phyloP scores from a whole-genome alignment of 2,329 filamentous ascomycete species.

The Sporothrix protearum region DNA sequence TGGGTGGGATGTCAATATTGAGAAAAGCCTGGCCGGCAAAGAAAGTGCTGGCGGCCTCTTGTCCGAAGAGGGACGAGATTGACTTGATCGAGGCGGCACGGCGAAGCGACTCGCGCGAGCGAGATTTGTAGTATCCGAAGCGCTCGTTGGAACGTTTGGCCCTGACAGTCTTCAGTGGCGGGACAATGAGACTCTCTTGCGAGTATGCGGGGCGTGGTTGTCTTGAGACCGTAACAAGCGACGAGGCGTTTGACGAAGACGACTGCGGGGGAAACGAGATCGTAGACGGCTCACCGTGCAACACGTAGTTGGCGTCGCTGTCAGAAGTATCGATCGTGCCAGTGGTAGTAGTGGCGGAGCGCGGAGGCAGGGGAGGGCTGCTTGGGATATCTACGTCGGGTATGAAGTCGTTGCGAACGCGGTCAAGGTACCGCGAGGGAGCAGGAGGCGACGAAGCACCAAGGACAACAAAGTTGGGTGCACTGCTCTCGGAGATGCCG shows the following conservation, averaged over 20 bases:
- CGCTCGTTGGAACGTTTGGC: constrained; percentile 48
- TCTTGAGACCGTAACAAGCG: constrained; percentile 36
- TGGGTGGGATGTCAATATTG: constrained; percentile 35
- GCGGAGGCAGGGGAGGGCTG: constrained; percentile 25
- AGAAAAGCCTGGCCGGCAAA: constrained; percentile 42
- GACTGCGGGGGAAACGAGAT: constrained; percentile 37
- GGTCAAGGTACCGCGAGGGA: constrained; percentile 19
- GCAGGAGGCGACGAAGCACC: constrained; percentile 39
- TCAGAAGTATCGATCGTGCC: constrained; percentile 39
- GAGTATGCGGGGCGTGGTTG: constrained; percentile 49
- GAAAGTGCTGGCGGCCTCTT: constrained; percentile 44
- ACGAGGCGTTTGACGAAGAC: constrained; percentile 28
- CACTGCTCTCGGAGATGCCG: constrained; percentile 30
- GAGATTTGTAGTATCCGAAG: constrained; percentile 47
- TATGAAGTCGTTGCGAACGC: not conserved
- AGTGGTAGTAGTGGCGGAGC: constrained; percentile 29
- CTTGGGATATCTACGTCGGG: constrained; percentile 14
- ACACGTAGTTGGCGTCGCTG: constrained; percentile 51
- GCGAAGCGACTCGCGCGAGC: constrained; percentile 53
- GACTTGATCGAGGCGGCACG: constrained; percentile 47
- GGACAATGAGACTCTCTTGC: constrained; percentile 58
- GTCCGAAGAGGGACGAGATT: constrained; percentile 50
- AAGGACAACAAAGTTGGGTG: constrained; percentile 50
- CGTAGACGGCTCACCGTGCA: constrained; percentile 43
- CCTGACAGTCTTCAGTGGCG: constrained; percentile 49